A percentile compares a stretch with the other conserved stretches of the same genome.
Conservation (phyloP, 129 eudicot species). For the Erigeron canadensis region DNA sequence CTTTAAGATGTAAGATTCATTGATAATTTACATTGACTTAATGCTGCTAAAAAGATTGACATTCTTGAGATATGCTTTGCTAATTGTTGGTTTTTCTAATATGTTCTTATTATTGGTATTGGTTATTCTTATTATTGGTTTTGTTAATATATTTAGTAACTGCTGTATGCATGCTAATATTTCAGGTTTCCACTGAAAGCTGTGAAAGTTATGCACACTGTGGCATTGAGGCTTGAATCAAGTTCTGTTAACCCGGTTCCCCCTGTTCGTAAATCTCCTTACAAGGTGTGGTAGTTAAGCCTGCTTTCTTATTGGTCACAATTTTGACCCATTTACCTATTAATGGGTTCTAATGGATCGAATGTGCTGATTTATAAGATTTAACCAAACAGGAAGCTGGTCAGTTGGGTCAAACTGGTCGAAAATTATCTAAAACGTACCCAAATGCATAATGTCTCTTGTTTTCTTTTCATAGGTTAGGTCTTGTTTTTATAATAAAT, state of each 20-base stretch:
- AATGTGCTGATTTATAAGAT: not conserved
- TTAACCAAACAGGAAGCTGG: not conserved
- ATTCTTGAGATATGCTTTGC: not conserved
- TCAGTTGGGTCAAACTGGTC: not conserved
- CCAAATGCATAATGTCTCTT: not conserved
- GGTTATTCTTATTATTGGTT: not conserved
- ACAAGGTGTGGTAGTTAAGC: constrained; percentile 50
- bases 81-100: not conserved
- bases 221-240: constrained; percentile 89
- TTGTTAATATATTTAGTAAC: not conserved
- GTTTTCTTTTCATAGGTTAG: not conserved
- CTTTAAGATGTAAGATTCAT: not conserved
- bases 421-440: not conserved
- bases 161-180: constrained; percentile 4
- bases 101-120: not conserved
- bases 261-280: constrained; percentile 41
- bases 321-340: constrained; percentile 8
- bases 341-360: not conserved
- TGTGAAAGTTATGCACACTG: constrained; percentile 95
- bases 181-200: constrained; percentile 87
- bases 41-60: not conserved
- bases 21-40: not conserved
- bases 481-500: not conserved
- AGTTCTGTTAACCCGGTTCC: constrained; percentile 45
- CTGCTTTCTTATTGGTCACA: not conserved